Evolutionary conservation across 768 basidiomycete species (phyloP).

Genomic region (Podaxis carcinomalis): DNA sequence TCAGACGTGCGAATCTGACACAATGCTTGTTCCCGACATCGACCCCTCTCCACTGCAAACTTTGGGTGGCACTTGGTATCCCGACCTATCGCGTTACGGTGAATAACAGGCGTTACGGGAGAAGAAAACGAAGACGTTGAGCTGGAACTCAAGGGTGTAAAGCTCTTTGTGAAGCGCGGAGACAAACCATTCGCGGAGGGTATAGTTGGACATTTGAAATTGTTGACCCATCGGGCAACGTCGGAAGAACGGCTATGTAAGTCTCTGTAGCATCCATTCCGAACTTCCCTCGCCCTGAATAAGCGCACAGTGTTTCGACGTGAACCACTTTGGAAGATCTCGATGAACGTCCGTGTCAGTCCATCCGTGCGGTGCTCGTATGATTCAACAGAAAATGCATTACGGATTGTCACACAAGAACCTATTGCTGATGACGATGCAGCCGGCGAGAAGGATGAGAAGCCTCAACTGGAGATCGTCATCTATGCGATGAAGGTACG

Average conservation of each 20-base stretch:
- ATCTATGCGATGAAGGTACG: conserved; percentile 64
- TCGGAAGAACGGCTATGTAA: conserved; percentile 44
- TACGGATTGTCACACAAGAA: conserved; percentile 56
- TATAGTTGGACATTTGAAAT: conserved; percentile 57
- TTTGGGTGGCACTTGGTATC: too few species aligned
- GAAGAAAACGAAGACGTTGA: conserved; percentile 60
- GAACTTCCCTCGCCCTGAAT: neutral
- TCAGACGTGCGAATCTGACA: conserved; percentile 9
- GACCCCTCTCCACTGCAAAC: neutral
- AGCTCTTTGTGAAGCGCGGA: conserved; percentile 56
- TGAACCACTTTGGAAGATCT: conserved; percentile 65
- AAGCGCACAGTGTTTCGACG: conserved; percentile 55
- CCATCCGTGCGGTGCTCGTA: conserved; percentile 55
- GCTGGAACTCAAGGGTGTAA: conserved; percentile 56
- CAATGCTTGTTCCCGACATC: conserved; percentile 7
- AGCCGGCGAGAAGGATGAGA: conserved; percentile 5
- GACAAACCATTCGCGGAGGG: conserved; percentile 54
- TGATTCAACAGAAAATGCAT: conserved; percentile 48
- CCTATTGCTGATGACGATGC: conserved; percentile 21
- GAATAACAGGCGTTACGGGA: conserved; percentile 44
- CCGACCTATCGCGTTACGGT: neutral
- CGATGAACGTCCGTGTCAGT: conserved; percentile 59
- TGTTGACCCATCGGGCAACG: conserved; percentile 42
- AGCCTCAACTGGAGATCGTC: conserved; percentile 34
- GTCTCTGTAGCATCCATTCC: conserved; percentile 18